Percentiles rank a stretch among this genome's conserved stretches.
Conservation (phyloP, 2,329 filamentous ascomycete species). For the Bipolaris bicolor region DNA sequence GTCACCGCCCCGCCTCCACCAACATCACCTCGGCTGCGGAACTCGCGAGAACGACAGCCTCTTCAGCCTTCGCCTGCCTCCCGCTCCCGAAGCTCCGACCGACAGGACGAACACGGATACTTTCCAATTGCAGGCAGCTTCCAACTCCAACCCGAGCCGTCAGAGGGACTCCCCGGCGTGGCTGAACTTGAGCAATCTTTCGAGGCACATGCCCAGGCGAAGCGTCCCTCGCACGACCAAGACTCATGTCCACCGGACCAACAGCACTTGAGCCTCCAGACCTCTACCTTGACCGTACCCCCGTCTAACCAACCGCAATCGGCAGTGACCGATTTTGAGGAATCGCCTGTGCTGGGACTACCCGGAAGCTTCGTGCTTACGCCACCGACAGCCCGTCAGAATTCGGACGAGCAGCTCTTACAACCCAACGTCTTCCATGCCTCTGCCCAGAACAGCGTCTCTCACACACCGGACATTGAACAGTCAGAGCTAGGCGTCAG, state of each 20-base stretch:
- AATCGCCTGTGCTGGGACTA: constrained; percentile 71
- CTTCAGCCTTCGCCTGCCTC: constrained; percentile 34
- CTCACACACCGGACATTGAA: constrained; percentile 28
- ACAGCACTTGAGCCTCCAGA: constrained; percentile 37
- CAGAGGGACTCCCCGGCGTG: constrained; percentile 3
- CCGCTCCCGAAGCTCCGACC: constrained; percentile 25
- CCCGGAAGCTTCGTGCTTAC: constrained; percentile 64
- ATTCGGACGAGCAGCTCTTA: constrained; percentile 32
- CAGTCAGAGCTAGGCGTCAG: constrained; percentile 58
- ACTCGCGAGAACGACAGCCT: constrained; percentile 43
- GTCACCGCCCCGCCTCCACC: constrained; percentile 39
- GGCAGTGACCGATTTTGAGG: constrained; percentile 55
- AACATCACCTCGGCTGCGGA: constrained; percentile 43
- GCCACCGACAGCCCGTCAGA: constrained; percentile 31
- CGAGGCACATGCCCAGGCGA: constrained; percentile 10
- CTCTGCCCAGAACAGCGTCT: constrained; percentile 13
- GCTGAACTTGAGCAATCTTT: constrained; percentile 9
- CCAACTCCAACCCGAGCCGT: constrained; percentile 19
- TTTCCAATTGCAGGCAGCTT: constrained; percentile 26
- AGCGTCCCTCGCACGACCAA: constrained; percentile 16
- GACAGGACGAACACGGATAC: constrained; percentile 34
- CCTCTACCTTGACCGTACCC: constrained; percentile 34
- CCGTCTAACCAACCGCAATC: constrained; percentile 42
- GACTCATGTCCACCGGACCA: constrained; percentile 15
- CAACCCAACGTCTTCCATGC: constrained; percentile 40